Evolutionary conservation across 441 rosid species (phyloP), one percentile per base, ranked within the genome.

Genomic region (Eruca vesicaria): DNA sequence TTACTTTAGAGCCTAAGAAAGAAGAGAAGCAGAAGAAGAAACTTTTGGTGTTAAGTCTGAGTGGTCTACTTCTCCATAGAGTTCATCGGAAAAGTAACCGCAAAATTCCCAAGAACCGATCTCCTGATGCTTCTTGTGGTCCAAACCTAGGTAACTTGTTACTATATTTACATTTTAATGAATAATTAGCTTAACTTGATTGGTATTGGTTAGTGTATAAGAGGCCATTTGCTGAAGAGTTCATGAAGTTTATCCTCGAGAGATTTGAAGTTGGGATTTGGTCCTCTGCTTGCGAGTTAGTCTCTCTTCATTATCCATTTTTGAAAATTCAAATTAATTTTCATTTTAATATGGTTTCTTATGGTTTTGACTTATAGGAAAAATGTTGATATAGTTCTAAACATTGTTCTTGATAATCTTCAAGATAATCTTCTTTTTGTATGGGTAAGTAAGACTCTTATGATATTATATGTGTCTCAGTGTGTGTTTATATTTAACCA

Each of bases 181-280:
- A 5, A 9, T 21, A 6, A 18, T 28, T 63, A 6, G 36, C 33
- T 64, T 15, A 3, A 7, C 9, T 72, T n/a, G 0, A 1, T 18
- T 35, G 11, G 59, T 55, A 1, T 20, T 67, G 20, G 20, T 15
- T 77, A 86, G 87, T 87, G 53, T 87, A 70, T 68, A 87, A 78
- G 76, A 81, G 88, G 64, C 83, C 89, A 7, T 75, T 71, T 61
- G 75, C 79, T 38, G 76, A 72, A 9, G 85, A 81, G 0, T 88
- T 86, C 4, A 9, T 88, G 26, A 73, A 66, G 65, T 83, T 86
- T 12, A 83, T 88, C 55, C 75, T 83, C 18, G 80, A 83, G 52
- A 80, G 73, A 29, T 84, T 84, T 35, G 79, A 83, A 81, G 85
- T 86, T 18, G 89, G 84, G 41, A 69, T 86, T 11, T 84, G 89